These are phyloP conservation scores for Kodamaea sp. DNA, from an alignment of 1,139 yeast genomes.

Conservation along the genomic window DNA sequence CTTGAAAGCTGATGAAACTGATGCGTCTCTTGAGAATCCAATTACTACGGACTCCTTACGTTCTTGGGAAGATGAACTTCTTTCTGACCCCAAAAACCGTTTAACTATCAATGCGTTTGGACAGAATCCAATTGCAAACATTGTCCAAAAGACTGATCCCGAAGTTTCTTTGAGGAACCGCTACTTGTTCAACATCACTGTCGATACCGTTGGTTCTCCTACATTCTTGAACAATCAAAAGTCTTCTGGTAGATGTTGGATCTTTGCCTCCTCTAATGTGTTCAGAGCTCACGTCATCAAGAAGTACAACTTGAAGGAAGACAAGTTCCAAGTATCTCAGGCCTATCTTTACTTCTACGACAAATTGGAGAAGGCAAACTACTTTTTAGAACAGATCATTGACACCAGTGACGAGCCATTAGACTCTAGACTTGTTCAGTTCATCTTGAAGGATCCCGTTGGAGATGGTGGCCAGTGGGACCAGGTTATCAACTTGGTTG, in stretches of 20 bases:
- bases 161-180: conserved; percentile 32
- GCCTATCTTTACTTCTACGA: conserved; percentile 72
- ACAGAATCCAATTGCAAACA: conserved; percentile 46
- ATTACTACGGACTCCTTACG: conserved; percentile 11
- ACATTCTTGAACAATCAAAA: conserved; percentile 64
- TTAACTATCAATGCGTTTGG: conserved; percentile 63
- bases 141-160: conserved; percentile 39
- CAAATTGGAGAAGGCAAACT: conserved; percentile 74
- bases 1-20: conserved; percentile 11
- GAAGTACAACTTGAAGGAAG: conserved; percentile 62
- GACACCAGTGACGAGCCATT: conserved; percentile 65
- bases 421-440: conserved; percentile 68
- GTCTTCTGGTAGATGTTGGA: conserved; percentile 82
- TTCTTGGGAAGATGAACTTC: conserved; percentile 52
- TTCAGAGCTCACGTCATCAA: conserved; percentile 64
- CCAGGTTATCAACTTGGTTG: conserved; percentile 72
- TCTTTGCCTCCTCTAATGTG: conserved; percentile 78
- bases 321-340: conserved; percentile 68
- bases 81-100: conserved; percentile 54
- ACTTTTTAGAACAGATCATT: conserved; percentile 70
- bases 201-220: conserved; percentile 68
- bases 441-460: conserved; percentile 62
- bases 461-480: conserved; percentile 87
- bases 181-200: conserved; percentile 59
- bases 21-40: conserved; percentile 4